These are phyloP conservation scores for Astrephomene gubernaculifera DNA, from an alignment of 139 green algal species.

Conservation along the genomic window DNA sequence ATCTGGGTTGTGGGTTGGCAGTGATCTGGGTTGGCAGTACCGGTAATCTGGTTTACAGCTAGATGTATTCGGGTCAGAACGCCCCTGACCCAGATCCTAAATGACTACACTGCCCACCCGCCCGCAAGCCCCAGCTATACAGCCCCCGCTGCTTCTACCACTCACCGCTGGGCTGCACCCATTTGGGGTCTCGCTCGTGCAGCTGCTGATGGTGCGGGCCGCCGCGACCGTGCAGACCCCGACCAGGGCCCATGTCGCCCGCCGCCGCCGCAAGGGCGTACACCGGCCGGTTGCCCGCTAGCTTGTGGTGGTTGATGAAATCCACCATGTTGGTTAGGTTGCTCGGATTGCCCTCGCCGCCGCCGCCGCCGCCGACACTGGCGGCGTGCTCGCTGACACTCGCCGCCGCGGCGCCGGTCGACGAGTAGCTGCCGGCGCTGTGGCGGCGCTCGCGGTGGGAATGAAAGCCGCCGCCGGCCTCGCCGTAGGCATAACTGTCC, in stretches of 20 bases:
- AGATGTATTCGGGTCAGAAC: too few relatives aligned
- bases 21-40: too few relatives aligned
- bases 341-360: neutral
- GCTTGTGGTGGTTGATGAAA: conserved; percentile 66
- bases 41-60: too few relatives aligned
- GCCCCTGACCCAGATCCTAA: too few relatives aligned
- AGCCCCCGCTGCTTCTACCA: neutral
- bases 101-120: too few relatives aligned
- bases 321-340: conserved; percentile 48
- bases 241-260: too few relatives aligned
- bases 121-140: neutral
- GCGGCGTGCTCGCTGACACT: neutral
- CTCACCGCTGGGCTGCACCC: conserved; percentile 78
- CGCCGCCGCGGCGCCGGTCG: neutral
- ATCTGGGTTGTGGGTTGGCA: too few relatives aligned
- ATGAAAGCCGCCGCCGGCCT: neutral
- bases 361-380: neutral
- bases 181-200: conserved; percentile 57
- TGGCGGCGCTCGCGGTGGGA: conserved; percentile 11
- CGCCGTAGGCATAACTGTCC: neutral
- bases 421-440: conserved; percentile 25
- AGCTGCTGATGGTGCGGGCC: neutral
- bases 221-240: neutral
- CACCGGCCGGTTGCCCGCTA: conserved; percentile 45
- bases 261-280: neutral